Evolutionary conservation across 345 rosid species (phyloP), one percentile per base, ranked within the genome.

Genomic region (Citrus sp.): DNA sequence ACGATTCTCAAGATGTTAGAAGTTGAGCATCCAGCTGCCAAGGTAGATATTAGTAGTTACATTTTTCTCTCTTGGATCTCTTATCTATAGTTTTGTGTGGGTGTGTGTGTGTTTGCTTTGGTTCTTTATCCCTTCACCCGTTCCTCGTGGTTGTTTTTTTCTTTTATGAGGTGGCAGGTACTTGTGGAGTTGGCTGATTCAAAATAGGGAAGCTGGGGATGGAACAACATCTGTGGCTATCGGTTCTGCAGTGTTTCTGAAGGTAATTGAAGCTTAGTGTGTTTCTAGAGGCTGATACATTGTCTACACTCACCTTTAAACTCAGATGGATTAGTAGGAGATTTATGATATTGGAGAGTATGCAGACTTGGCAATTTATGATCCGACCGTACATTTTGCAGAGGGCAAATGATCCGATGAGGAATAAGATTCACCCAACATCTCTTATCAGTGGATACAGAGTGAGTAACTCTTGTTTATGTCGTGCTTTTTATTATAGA

Each of bases 101-200:
- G 42, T 8, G 9, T 27, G 5, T 51, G 4, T 54, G 1, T 9
- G 30, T 74, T 30, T 46, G 56, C 34, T 76, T n/a, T 78, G 56
- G 40, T 30, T 13, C 22, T 40, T 38, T 4, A 42, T 18, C 25
- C 7, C 34, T 63, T 66, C 40, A 6, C 3, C 25, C 10, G 7
- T 32, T 60, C 61, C 49, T 16, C 21, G 1, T 42, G 37, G 46
- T 10, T 67, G 4, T 30, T 77, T 69, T 24, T 70, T 70, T 18
- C 12, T 61, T 18, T 46, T 73, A 73, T 76, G 75, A 42, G 62
- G 18, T 79, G 22, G 49, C 85, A 94, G 98, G 97, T 97, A 34
- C 95, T 97, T 42, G 99, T 93, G 22, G 99, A 96, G 88, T 89
- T 94, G 94, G 97, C 98, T 56, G 98, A 96, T 92, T 85, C 98